These are phyloP conservation scores for Groenewaldozyma salmanticensis DNA, from an alignment of 805 yeast species.

Conservation along the genomic window DNA sequence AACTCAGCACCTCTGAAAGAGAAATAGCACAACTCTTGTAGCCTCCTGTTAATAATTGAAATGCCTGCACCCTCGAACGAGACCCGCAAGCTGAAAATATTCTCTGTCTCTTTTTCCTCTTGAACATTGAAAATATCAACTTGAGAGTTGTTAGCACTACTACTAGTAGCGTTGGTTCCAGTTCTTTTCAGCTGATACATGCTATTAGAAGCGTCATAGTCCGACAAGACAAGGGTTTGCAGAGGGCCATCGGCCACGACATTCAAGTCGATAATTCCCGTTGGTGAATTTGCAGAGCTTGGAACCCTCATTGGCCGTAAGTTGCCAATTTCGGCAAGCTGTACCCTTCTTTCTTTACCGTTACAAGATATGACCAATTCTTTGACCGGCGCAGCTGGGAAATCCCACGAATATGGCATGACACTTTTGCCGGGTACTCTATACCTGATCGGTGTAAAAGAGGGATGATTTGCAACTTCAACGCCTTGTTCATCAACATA, in stretches of 20 bases:
- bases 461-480: constrained; percentile 38
- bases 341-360: constrained; percentile 67
- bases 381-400: constrained; percentile 79
- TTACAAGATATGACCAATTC: constrained; percentile 67
- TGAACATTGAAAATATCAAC: constrained; percentile 15
- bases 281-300: constrained; percentile 24
- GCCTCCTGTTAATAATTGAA: constrained; percentile 62
- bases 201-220: constrained; percentile 70
- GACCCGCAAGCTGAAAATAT: constrained; percentile 44
- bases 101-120: constrained; percentile 43
- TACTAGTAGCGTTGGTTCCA: constrained; percentile 8
- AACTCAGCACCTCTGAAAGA: constrained; percentile 74
- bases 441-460: constrained; percentile 71
- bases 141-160: constrained; percentile 8
- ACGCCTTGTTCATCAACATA: constrained; percentile 54
- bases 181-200: constrained; percentile 45
- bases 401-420: constrained; percentile 98
- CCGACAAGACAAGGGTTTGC: constrained; percentile 75
- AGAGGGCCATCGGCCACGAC: constrained; percentile 96
- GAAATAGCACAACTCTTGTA: constrained; percentile 75
- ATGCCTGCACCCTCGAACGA: constrained; percentile 74
- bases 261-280: constrained; percentile 66
- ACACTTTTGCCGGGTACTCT: constrained; percentile 80
- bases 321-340: constrained; percentile 87
- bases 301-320: constrained; percentile 78